A percentile compares a stretch with the other conserved stretches of the same genome.
These are phyloP conservation scores for Alternaria burnsii DNA, from an alignment of 2,329 filamentous ascomycete species.

Conservation along the genomic window DNA sequence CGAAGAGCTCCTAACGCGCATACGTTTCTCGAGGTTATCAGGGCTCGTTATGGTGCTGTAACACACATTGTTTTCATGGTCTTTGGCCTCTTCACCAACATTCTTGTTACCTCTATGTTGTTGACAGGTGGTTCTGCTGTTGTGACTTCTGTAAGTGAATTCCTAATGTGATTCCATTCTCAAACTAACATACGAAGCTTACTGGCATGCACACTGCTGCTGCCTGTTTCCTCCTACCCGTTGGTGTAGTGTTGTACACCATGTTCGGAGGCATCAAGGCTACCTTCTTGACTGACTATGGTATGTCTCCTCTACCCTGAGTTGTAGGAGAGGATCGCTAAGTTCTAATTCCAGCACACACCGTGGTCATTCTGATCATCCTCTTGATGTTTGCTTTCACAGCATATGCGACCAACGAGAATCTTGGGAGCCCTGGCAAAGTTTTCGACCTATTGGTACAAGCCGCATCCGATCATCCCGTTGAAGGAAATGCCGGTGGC, in stretches of 20 bases:
- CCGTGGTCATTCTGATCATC: slow-evolving; percentile 82
- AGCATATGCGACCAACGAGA: slow-evolving; percentile 76
- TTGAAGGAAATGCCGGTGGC: slow-evolving; percentile 79
- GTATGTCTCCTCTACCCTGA: neutral
- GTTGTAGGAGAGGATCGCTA: neutral
- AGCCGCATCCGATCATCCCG: slow-evolving; percentile 74
- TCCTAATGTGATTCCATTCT: neutral
- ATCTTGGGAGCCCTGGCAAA: slow-evolving; percentile 76
- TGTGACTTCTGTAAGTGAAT: slow-evolving; percentile 37
- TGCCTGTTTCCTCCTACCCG: slow-evolving; percentile 82
- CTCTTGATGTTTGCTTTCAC: slow-evolving; percentile 87
- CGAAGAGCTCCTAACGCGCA: slow-evolving; percentile 87
- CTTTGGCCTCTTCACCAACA: slow-evolving; percentile 82
- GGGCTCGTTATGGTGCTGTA: slow-evolving; percentile 76
- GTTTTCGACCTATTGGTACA: slow-evolving; percentile 81
- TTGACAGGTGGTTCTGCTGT: slow-evolving; percentile 85
- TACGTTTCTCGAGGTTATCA: slow-evolving; percentile 82
- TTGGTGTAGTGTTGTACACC: slow-evolving; percentile 84
- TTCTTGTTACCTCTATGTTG: slow-evolving; percentile 88
- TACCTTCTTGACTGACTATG: slow-evolving; percentile 76
- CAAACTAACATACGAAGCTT: slow-evolving; percentile 63
- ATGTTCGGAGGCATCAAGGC: slow-evolving; percentile 76
- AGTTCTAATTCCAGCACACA: slow-evolving; percentile 65
- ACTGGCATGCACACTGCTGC: slow-evolving; percentile 81
- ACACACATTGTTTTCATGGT: slow-evolving; percentile 82